Evolutionary conservation across 2,329 filamentous ascomycete species (phyloP).

Genomic region (Stenocarpella maydis): DNA sequence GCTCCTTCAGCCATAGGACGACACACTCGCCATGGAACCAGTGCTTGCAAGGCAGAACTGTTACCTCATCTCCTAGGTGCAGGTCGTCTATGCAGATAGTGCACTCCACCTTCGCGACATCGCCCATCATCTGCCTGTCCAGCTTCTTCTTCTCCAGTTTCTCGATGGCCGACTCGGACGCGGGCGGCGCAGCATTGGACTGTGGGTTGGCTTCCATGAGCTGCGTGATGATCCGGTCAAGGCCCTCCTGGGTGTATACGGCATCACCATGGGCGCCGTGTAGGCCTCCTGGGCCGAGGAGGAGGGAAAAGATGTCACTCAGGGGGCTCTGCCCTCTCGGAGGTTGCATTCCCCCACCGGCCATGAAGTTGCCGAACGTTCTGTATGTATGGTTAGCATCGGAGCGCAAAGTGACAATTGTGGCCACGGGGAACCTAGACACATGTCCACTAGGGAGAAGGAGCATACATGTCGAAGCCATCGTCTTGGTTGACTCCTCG

Average conservation of each 20-base stretch:
- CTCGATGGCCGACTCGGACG: slow-evolving; percentile 76
- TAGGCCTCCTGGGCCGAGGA: slow-evolving; percentile 58
- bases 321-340: slow-evolving; percentile 48
- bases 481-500: slow-evolving; percentile 53
- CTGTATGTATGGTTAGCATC: slow-evolving; percentile 50
- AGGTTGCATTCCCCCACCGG: slow-evolving; percentile 42
- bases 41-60: slow-evolving; percentile 85
- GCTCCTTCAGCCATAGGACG: slow-evolving; percentile 83
- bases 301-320: slow-evolving; percentile 59
- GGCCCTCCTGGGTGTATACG: slow-evolving; percentile 88
- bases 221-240: slow-evolving; percentile 87
- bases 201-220: slow-evolving; percentile 85
- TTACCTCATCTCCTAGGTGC: slow-evolving; percentile 74
- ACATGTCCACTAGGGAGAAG: slow-evolving; percentile 25
- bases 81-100: slow-evolving; percentile 95
- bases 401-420: slow-evolving; percentile 34
- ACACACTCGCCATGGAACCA: slow-evolving; percentile 93
- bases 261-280: slow-evolving; percentile 74
- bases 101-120: slow-evolving; percentile 79
- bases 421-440: slow-evolving; percentile 32
- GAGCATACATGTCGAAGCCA: slow-evolving; percentile 58
- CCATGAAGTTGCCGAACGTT: slow-evolving; percentile 56
- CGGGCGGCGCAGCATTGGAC: slow-evolving; percentile 83
- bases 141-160: slow-evolving; percentile 76
- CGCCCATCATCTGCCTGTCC: slow-evolving; percentile 72